phyloP scores from a whole-genome alignment of 1,139 yeast genomes.

The Yamadazyma buinensis region DNA sequence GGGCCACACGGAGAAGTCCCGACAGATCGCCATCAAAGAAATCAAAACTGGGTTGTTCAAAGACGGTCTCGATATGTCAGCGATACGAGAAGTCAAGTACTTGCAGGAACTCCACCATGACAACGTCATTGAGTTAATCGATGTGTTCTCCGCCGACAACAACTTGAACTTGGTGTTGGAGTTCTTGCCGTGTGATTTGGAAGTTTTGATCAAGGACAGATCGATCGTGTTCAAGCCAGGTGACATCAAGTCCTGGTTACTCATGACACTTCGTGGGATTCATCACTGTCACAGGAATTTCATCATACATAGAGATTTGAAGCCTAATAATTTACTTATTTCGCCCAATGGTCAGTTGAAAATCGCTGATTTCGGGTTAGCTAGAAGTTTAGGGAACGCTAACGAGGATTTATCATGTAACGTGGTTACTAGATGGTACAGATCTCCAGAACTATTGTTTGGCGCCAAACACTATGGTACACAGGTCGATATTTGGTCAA shows the following conservation, averaged over 20 bases:
- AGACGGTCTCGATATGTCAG: constrained; percentile 97
- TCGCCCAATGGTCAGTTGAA: constrained; percentile 86
- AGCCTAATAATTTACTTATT: constrained; percentile 76
- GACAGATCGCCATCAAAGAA: constrained; percentile 87
- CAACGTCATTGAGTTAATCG: constrained; percentile 83
- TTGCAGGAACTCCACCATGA: constrained; percentile 80
- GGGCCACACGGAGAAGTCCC: constrained; percentile 57
- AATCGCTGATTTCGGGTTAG: constrained; percentile 96
- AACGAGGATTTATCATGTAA: constrained; percentile 83
- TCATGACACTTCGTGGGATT: constrained; percentile 90
- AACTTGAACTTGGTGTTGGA: constrained; percentile 82
- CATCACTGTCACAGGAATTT: constrained; percentile 93
- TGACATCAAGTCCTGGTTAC: constrained; percentile 89
- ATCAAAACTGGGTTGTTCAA: constrained; percentile 92
- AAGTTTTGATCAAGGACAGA: constrained; percentile 81
- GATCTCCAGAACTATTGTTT: constrained; percentile 89
- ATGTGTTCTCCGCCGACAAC: constrained; percentile 63
- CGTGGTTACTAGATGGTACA: constrained; percentile 96
- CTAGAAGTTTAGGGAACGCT: constrained; percentile 75
- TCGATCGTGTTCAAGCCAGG: constrained; percentile 74
- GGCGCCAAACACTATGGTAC: constrained; percentile 87
- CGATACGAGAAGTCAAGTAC: constrained; percentile 90
- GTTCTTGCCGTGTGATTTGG: constrained; percentile 87
- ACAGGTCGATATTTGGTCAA: constrained; percentile 91
- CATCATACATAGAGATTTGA: constrained; percentile 84